These are phyloP conservation scores for Naganishia cerealis DNA, from an alignment of 1,284 basidiomycete genomes.

Conservation along the genomic window DNA sequence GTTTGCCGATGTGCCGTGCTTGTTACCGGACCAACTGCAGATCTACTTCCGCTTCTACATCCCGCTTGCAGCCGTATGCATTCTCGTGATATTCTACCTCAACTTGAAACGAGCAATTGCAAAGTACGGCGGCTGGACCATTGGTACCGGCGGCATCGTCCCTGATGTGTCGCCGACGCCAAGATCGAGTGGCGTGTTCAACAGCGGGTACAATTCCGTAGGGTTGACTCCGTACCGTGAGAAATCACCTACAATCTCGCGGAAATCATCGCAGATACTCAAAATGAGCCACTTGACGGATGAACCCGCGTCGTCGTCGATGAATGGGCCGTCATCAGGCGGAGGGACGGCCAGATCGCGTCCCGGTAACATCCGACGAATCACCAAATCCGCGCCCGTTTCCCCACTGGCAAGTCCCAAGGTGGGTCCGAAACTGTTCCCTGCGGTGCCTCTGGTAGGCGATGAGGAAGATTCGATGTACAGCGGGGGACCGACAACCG, in stretches of 20 bases:
- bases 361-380: conserved; percentile 24
- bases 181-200: background rate
- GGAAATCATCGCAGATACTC: conserved; percentile 46
- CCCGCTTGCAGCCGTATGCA: conserved; percentile 58
- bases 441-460: background rate
- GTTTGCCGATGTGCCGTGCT: conserved; percentile 62
- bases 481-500: conserved; percentile 1
- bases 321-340: background rate
- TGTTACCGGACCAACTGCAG: conserved; percentile 67
- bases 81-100: conserved; percentile 49
- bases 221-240: conserved; percentile 19
- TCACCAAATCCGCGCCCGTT: conserved; percentile 27
- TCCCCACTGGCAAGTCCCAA: conserved; percentile 36
- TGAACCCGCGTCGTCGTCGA: conserved; percentile 1
- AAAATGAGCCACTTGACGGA: conserved; percentile 30
- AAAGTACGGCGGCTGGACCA: conserved; percentile 28
- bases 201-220: conserved; percentile 1
- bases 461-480: conserved; percentile 8
- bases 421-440: conserved; percentile 37
- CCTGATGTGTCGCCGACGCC: conserved; percentile 20
- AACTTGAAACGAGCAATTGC: conserved; percentile 46
- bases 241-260: conserved; percentile 21
- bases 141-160: conserved; percentile 23
- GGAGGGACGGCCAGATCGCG: conserved; percentile 18
- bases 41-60: conserved; percentile 65